These are phyloP conservation scores for Colletotrichum sansevieriae DNA, from an alignment of 2,329 filamentous ascomycete genomes.

Conservation along the genomic window DNA sequence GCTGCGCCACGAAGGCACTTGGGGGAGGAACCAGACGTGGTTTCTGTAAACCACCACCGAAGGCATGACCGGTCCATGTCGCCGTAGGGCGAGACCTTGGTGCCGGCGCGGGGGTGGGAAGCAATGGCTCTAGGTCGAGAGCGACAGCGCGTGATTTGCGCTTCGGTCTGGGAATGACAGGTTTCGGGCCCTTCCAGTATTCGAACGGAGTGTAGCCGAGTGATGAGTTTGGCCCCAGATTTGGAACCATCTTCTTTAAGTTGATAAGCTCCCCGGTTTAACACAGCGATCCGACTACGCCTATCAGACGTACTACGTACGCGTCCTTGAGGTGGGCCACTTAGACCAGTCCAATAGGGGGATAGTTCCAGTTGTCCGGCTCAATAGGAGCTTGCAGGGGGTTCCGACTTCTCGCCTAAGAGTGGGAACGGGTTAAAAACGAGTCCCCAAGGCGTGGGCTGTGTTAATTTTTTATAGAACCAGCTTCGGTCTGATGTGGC, in stretches of 20 bases:
- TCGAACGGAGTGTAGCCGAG: constrained; percentile 46
- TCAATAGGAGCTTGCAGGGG: constrained; percentile 18
- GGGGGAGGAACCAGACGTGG: constrained; percentile 9
- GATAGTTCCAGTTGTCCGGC: constrained; percentile 13
- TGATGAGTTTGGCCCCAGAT: constrained; percentile 32
- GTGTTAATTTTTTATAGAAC: constrained; percentile 15
- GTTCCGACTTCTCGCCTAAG: constrained; percentile 21
- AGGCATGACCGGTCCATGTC: constrained; percentile 33
- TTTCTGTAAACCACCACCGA: not conserved
- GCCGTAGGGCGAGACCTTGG: constrained; percentile 23
- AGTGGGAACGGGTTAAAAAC: not conserved
- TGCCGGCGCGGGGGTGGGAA: constrained; percentile 32
- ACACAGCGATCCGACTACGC: constrained; percentile 30
- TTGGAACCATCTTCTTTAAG: constrained; percentile 37
- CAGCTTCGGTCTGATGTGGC: constrained; percentile 19
- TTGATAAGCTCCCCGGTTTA: constrained; percentile 37
- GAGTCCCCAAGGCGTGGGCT: constrained; percentile 1
- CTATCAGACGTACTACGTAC: constrained; percentile 37
- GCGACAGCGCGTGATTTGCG: constrained; percentile 31
- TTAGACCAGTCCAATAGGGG: constrained; percentile 22
- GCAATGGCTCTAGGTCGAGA: constrained; percentile 32
- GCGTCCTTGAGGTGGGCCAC: constrained; percentile 32
- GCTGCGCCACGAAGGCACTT: constrained; percentile 37
- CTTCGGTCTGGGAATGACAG: constrained; percentile 32
- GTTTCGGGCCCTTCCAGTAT: constrained; percentile 46